phyloP scores from a whole-genome alignment of 2,329 filamentous ascomycete genomes.

The Sclerotinia minor region DNA sequence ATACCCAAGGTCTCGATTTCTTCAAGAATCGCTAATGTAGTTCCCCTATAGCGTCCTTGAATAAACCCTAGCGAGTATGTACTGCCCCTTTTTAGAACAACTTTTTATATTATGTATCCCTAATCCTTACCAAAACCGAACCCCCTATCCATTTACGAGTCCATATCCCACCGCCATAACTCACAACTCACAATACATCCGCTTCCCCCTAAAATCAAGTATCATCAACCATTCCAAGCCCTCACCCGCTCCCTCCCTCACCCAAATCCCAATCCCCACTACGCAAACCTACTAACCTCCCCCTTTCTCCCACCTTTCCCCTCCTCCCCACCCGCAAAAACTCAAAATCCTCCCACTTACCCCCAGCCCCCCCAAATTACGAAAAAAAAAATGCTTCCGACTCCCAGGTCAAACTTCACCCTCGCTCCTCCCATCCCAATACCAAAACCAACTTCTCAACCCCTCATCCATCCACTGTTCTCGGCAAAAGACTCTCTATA shows the following conservation, averaged over 20 bases:
- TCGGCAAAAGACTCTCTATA: slow-evolving; percentile 38
- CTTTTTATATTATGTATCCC: too few species aligned
- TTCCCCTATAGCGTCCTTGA: background rate
- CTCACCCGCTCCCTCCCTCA: slow-evolving; percentile 22
- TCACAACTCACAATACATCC: background rate
- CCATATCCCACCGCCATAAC: too few species aligned
- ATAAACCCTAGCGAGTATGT: background rate
- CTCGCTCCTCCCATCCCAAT: slow-evolving; percentile 28
- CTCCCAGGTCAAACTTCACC: slow-evolving; percentile 29
- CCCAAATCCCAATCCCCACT: slow-evolving; percentile 29
- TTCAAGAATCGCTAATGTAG: background rate
- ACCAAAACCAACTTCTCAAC: slow-evolving; percentile 38
- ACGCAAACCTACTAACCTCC: slow-evolving; percentile 24
- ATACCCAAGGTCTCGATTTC: background rate
- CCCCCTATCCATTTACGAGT: too few species aligned
- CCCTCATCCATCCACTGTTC: slow-evolving; percentile 29
- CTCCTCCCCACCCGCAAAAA: background rate
- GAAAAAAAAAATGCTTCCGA: slow-evolving; percentile 28
- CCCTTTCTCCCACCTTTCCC: too few species aligned
- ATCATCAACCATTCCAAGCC: background rate
- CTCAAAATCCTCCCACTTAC: slow-evolving; percentile 29
- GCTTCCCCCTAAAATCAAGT: slow-evolving; percentile 26
- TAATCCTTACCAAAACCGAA: too few species aligned
- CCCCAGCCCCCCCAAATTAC: slow-evolving; percentile 23
- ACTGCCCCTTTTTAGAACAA: rapidly evolving